Base-by-base conservation (phyloP, 1,139 yeast genomes). In the Trichomonascaceae sp. region DNA sequence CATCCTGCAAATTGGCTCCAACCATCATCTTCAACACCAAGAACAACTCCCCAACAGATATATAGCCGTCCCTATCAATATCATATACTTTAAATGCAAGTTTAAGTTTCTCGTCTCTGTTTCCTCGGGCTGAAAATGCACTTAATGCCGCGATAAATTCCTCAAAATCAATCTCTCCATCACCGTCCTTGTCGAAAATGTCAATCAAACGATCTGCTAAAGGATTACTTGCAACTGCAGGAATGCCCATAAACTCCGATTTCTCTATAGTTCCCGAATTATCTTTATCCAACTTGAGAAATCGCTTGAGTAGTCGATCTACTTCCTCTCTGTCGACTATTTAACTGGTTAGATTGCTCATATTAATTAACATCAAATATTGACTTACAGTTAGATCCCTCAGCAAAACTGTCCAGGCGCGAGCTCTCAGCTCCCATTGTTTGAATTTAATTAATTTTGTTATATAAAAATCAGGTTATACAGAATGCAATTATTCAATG, bases 1-100 rank as follows among this genome's bases (percentile, higher is more conserved):
- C 84, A 57, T 88, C 96, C 59, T 84, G 86, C 56, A 95, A 73
- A 65, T 93, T 91, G 63, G 83, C 85, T 2, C 98, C 99, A 44
- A 93, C 99, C 99, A 95, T 95, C 83, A 89, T 87, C 71, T 93
- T 88, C 74, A 95, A 77, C 47, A 95, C 98, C 50, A 93, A 79
- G 66, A 85, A 95, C 56, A 95, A 73, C 70, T 95, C 99, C 20
- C 99, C 99, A 66, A 93, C 93, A 3, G 97, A 91, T 48, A 95
- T 88, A 66, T 69, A 90, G 0, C 99, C 99, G 68, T 95, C 99
- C 54, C 91, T 78, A 70, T 95, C 99, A 60, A 95, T 90, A 67
- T 95, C 99, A 66, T 93, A 95, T 18, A 95, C 89, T 66, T 84
- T 87, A 73, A 95, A 95, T 22, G 97, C 95, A 75, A 95, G 93